A percentile compares a stretch with the other conserved stretches of the same genome.
These are phyloP conservation scores for Ceratobasidium sp. DNA, from an alignment of 1,284 basidiomycete genomes.

Conservation along the genomic window DNA sequence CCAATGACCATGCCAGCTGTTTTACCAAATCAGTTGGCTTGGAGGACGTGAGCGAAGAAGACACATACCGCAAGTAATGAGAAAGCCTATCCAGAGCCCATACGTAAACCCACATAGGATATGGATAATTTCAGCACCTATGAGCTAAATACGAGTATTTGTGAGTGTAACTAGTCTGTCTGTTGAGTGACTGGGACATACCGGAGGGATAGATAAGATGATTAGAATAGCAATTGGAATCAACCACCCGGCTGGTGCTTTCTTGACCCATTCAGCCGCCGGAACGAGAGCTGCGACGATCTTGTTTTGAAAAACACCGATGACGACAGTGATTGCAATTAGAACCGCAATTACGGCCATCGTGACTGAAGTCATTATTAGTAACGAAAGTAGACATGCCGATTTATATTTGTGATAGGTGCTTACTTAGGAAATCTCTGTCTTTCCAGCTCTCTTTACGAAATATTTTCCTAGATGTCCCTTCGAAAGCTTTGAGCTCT, in stretches of 20 bases:
- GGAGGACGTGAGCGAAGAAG: not conserved
- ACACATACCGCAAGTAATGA: slow-evolving; percentile 26
- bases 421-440: slow-evolving; percentile 19
- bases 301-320: slow-evolving; percentile 22
- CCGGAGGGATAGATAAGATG: slow-evolving; percentile 41
- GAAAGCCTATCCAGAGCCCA: slow-evolving; percentile 33
- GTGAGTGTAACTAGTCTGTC: not conserved
- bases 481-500: slow-evolving; percentile 32
- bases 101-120: slow-evolving; percentile 27
- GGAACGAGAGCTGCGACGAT: slow-evolving; percentile 28
- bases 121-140: slow-evolving; percentile 44
- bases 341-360: slow-evolving; percentile 15
- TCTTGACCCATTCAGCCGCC: slow-evolving; percentile 32
- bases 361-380: not conserved
- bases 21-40: not conserved
- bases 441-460: slow-evolving; percentile 41
- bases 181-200: not conserved
- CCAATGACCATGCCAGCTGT: slow-evolving; percentile 31
- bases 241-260: slow-evolving; percentile 39
- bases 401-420: no score
- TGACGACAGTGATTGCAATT: slow-evolving; percentile 1
- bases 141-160: slow-evolving; percentile 3
- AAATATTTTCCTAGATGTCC: slow-evolving; percentile 3
- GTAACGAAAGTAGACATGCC: no score
- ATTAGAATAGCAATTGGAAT: slow-evolving; percentile 27